Conservation (phyloP, 2,329 filamentous ascomycete species). For the Bipolaris oryzae region DNA sequence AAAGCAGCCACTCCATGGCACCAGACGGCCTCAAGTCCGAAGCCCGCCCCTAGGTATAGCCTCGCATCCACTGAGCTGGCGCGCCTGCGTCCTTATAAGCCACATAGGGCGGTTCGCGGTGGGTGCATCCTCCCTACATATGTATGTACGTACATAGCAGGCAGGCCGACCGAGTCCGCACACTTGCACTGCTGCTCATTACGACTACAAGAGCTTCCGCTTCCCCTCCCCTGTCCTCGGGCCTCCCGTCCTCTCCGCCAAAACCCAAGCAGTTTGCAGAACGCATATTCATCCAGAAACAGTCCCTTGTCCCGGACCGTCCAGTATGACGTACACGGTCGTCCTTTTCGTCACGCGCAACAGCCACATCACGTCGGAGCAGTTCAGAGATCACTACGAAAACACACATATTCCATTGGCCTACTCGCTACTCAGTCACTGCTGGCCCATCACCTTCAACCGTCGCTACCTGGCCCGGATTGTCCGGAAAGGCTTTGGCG, state of each 20-base stretch:
- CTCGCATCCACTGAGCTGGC: no score
- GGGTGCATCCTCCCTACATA: no score
- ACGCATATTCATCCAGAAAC: background rate
- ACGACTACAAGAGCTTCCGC: no score
- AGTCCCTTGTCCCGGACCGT: no score
- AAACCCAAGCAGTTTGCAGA: background rate
- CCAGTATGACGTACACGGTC: conserved; percentile 34
- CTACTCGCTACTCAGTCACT: conserved; percentile 23
- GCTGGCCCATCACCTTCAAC: conserved; percentile 30
- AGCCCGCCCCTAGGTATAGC: conserved; percentile 9
- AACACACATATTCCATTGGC: conserved; percentile 34
- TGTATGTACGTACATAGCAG: no score
- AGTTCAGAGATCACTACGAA: conserved; percentile 40
- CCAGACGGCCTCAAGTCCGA: conserved; percentile 10
- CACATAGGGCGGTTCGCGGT: no score
- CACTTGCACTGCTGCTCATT: background rate
- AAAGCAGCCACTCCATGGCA: conserved; percentile 2
- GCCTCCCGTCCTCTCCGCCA: background rate
- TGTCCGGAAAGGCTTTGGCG: conserved; percentile 34
- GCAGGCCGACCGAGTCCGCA: no score
- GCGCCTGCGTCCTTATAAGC: no score
- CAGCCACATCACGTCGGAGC: conserved; percentile 25
- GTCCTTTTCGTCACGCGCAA: conserved; percentile 36
- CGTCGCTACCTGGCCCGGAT: conserved; percentile 38
- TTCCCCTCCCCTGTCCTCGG: no score